Percentiles rank a stretch among this genome's conserved stretches.
Conservation (phyloP, 306 rosid species). For the Pachyrhizus erosus region DNA sequence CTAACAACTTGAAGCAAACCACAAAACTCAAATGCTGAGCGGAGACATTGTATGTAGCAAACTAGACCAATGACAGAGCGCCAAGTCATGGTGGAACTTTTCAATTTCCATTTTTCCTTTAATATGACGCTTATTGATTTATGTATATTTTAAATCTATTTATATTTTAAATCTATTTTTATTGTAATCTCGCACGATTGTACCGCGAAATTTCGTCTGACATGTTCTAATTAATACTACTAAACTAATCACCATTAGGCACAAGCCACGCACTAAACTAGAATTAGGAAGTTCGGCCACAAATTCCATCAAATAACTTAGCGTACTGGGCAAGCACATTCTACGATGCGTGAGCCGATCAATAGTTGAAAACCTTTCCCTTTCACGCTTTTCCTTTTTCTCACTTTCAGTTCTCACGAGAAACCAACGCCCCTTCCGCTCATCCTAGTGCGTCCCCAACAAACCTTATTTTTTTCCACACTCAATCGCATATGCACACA, state of each 20-base stretch:
- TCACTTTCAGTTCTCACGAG: slow-evolving; percentile 30
- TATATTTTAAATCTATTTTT: background rate
- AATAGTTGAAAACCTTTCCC: slow-evolving; percentile 38
- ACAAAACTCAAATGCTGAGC: background rate
- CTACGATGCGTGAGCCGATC: slow-evolving; percentile 22
- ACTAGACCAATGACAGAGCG: background rate
- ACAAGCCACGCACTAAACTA: background rate
- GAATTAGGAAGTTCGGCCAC: background rate
- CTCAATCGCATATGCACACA: too few relatives aligned
- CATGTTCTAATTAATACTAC: background rate
- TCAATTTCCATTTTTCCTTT: slow-evolving; percentile 5
- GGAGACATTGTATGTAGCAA: background rate
- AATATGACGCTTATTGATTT: background rate
- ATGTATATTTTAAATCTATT: background rate
- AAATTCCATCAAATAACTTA: slow-evolving; percentile 1
- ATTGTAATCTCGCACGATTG: slow-evolving; percentile 11
- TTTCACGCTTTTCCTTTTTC: slow-evolving; percentile 31
- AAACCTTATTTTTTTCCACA: background rate
- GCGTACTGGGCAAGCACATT: slow-evolving; percentile 39
- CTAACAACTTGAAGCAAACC: background rate
- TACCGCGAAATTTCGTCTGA: slow-evolving; percentile 43
- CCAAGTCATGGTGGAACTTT: slow-evolving; percentile 25
- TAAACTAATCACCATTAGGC: background rate
- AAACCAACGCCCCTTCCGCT: slow-evolving; percentile 40
- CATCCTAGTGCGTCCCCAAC: background rate